Percentiles rank a stretch among this genome's conserved stretches.
These are phyloP conservation scores for Thermoascus crustaceus DNA, from an alignment of 2,329 filamentous ascomycete genomes.

Conservation along the genomic window DNA sequence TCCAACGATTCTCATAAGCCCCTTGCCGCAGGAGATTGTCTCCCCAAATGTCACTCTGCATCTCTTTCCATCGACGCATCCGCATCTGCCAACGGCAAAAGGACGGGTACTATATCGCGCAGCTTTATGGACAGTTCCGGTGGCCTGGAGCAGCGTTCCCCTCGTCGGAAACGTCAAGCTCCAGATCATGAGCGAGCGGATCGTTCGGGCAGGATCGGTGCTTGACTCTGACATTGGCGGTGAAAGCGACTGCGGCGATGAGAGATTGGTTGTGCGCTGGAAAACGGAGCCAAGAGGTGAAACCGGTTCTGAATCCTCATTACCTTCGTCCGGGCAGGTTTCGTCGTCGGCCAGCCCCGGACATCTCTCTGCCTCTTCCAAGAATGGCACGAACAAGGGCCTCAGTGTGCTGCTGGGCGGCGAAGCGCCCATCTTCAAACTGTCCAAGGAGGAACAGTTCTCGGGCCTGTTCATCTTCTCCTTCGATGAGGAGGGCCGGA, in stretches of 20 bases:
- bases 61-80: constrained; percentile 54
- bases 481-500: constrained; percentile 78
- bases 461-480: constrained; percentile 91
- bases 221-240: constrained; percentile 25
- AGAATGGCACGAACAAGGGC: constrained; percentile 29
- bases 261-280: constrained; percentile 90
- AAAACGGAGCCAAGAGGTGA: constrained; percentile 49
- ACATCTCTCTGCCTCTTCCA: constrained; percentile 16
- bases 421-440: constrained; percentile 40
- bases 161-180: constrained; percentile 84
- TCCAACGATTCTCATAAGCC: constrained; percentile 52
- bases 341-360: constrained; percentile 9
- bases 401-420: constrained; percentile 44
- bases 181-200: constrained; percentile 80
- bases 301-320: constrained; percentile 7
- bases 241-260: constrained; percentile 39
- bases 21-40: constrained; percentile 54
- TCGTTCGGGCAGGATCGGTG: constrained; percentile 52
- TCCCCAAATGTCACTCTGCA: constrained; percentile 55
- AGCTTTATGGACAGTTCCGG: constrained; percentile 88
- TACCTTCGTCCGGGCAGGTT: constrained; percentile 8
- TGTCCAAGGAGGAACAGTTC: constrained; percentile 65
- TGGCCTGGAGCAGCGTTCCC: constrained; percentile 90
- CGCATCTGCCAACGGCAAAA: constrained; percentile 77
- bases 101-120: constrained; percentile 86